These are phyloP conservation scores for Plasmodium vinckei DNA, from an alignment of 169 alveolate species.

Conservation along the genomic window DNA sequence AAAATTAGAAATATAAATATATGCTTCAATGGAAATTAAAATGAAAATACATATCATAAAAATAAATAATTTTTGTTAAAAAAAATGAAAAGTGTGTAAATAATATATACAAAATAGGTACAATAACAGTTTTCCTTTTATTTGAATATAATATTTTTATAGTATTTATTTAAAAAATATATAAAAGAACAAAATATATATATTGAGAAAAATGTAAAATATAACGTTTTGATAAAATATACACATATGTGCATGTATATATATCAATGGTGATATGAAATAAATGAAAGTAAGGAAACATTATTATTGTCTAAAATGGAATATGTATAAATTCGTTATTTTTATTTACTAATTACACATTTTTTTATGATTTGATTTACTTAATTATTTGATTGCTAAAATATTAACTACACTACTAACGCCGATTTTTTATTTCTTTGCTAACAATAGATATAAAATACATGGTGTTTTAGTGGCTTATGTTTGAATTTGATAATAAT, in stretches of 20 bases:
- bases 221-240: neutral
- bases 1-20: too few species aligned
- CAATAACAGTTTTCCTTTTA: too few species aligned
- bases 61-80: too few species aligned
- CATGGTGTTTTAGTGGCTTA: neutral
- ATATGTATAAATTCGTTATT: neutral
- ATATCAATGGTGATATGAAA: neutral
- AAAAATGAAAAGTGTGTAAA: too few species aligned
- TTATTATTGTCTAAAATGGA: neutral
- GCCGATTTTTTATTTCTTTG: neutral
- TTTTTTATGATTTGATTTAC: neutral
- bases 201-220: neutral
- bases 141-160: too few species aligned
- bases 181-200: too few species aligned
- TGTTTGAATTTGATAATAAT: neutral
- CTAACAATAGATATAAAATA: neutral
- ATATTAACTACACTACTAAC: too few species aligned
- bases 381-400: neutral
- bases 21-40: too few species aligned
- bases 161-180: too few species aligned
- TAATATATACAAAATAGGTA: too few species aligned
- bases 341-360: neutral
- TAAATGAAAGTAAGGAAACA: constrained; percentile 13
- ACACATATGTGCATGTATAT: constrained; percentile 1
- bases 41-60: too few species aligned